Evolutionary conservation across 1,284 basidiomycete species (phyloP).

Genomic region (Moesziomyces sp.): DNA sequence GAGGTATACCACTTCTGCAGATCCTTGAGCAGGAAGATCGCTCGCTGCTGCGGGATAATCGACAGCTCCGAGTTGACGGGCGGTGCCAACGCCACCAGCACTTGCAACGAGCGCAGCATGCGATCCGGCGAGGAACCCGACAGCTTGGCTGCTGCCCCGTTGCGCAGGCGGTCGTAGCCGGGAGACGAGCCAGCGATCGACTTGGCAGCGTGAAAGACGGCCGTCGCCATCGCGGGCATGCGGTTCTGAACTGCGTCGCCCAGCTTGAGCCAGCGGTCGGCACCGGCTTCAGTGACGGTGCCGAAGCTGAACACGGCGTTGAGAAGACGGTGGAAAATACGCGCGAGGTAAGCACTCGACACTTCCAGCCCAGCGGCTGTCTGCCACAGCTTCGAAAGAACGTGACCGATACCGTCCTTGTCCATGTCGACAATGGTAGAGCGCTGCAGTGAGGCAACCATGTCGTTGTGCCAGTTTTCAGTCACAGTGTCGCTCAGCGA

Average conservation of each 20-base stretch:
- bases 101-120: conserved; percentile 78
- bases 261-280: conserved; percentile 58
- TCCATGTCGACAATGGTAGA: conserved; percentile 14
- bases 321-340: conserved; percentile 59
- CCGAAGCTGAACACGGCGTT: conserved; percentile 59
- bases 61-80: conserved; percentile 82
- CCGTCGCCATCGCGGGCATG: conserved; percentile 27
- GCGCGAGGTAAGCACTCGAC: conserved; percentile 38
- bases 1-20: conserved; percentile 84
- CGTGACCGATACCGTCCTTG: conserved; percentile 30
- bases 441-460: conserved; percentile 35
- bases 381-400: conserved; percentile 35
- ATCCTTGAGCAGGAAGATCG: conserved; percentile 87
- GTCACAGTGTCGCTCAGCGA: conserved; percentile 29
- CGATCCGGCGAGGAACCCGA: conserved; percentile 78
- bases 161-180: conserved; percentile 83
- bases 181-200: conserved; percentile 65
- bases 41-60: conserved; percentile 81
- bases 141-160: conserved; percentile 84
- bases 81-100: conserved; percentile 82
- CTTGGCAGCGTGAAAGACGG: conserved; percentile 48
- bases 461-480: conserved; percentile 49
- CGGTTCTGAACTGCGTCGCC: conserved; percentile 35
- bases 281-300: conserved; percentile 46
- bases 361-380: conserved; percentile 12